Evolutionary conservation across 352 stramenopile species (phyloP).

Genomic region (Pythium biforme): DNA sequence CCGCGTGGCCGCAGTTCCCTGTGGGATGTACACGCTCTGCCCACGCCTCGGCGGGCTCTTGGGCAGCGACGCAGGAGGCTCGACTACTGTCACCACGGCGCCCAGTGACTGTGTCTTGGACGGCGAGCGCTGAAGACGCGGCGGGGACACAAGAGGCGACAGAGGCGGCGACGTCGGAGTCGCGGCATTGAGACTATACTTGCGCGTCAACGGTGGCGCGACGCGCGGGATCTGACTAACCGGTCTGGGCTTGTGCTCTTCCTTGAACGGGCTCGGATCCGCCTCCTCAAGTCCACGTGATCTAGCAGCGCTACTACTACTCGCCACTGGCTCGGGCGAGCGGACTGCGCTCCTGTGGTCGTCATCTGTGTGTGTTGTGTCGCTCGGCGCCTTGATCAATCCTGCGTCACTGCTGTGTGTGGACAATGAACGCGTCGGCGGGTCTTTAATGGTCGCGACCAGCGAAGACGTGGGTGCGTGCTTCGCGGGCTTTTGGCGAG

Average conservation of each 20-base stretch:
- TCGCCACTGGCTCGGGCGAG: no score
- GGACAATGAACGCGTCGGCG: no score
- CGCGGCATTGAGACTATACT: constrained; percentile 6
- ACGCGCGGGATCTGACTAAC: constrained; percentile 16
- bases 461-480: no score
- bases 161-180: neutral
- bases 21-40: constrained; percentile 11
- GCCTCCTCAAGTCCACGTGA: no score
- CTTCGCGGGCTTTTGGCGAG: neutral
- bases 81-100: neutral
- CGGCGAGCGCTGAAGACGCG: constrained; percentile 5
- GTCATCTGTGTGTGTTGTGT: no score
- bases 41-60: constrained; percentile 2
- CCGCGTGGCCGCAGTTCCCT: no score
- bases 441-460: neutral
- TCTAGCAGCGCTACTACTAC: no score
- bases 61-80: neutral
- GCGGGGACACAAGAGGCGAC: neutral
- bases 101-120: constrained; percentile 5
- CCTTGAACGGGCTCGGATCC: neutral
- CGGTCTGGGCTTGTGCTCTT: neutral
- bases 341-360: no score
- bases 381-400: no score
- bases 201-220: constrained; percentile 4
- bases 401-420: no score